Conservation (phyloP, 768 basidiomycete genomes). For the Hygrophorus pudorinus region DNA sequence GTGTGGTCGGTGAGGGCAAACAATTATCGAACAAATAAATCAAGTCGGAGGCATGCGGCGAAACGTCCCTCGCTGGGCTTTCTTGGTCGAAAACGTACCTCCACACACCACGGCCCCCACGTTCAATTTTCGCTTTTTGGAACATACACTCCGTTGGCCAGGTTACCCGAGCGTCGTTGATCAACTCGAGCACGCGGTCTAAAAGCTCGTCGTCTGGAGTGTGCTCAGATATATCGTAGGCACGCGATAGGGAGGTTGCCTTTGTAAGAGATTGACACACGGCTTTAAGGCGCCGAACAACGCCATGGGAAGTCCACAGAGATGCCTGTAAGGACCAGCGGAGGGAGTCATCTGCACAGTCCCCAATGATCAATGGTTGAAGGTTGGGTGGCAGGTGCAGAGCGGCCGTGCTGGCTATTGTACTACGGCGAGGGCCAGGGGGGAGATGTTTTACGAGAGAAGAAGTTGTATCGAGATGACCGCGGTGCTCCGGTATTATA, state of each 20-base stretch:
- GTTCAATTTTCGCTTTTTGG: slow-evolving; percentile 36
- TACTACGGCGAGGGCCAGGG: neutral
- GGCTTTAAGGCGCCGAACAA: slow-evolving; percentile 61
- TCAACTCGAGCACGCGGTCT: slow-evolving; percentile 60
- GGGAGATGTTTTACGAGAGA: neutral
- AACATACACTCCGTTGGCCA: slow-evolving; percentile 68
- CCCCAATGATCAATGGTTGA: slow-evolving; percentile 71
- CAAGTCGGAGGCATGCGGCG: slow-evolving; percentile 65
- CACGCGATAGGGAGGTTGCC: slow-evolving; percentile 50
- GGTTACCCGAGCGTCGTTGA: slow-evolving; percentile 64
- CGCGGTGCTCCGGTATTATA: slow-evolving; percentile 28
- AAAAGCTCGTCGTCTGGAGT: slow-evolving; percentile 57
- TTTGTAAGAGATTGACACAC: slow-evolving; percentile 61
- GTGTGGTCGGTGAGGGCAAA: slow-evolving; percentile 41
- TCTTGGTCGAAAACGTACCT: slow-evolving; percentile 81
- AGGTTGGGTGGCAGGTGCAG: slow-evolving; percentile 21
- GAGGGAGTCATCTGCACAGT: slow-evolving; percentile 54
- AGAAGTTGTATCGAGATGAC: slow-evolving; percentile 9
- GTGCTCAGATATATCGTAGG: slow-evolving; percentile 60
- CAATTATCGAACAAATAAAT: slow-evolving; percentile 74
- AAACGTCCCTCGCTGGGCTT: slow-evolving; percentile 48
- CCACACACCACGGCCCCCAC: slow-evolving; percentile 57
- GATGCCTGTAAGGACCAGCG: slow-evolving; percentile 53
- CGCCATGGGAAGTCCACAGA: slow-evolving; percentile 51
- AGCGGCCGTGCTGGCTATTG: slow-evolving; percentile 7